Evolutionary conservation across 768 basidiomycete genomes (phyloP).

Genomic region (Phlegmacium glaucopus): DNA sequence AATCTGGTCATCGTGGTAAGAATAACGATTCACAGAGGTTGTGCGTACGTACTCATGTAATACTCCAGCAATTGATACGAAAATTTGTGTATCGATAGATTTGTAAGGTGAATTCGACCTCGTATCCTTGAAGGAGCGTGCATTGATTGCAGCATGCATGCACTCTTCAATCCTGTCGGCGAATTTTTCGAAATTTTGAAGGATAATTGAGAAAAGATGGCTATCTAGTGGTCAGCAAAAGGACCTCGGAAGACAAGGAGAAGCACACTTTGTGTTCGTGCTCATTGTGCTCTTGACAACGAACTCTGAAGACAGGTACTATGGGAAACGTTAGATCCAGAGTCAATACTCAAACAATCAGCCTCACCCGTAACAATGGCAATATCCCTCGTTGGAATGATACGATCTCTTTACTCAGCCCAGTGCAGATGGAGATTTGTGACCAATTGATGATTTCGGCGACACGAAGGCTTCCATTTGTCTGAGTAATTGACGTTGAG

Average conservation of each 20-base stretch:
- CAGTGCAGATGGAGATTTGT: conserved; percentile 35
- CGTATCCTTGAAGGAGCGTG: conserved; percentile 33
- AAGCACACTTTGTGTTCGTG: conserved; percentile 48
- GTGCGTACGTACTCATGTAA: conserved; percentile 45
- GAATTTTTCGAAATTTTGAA: conserved; percentile 44
- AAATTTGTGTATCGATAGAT: conserved; percentile 37
- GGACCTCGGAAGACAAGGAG: neutral
- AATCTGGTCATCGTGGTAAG: conserved; percentile 32
- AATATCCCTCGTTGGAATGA: conserved; percentile 61
- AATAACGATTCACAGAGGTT: conserved; percentile 15
- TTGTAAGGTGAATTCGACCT: conserved; percentile 1
- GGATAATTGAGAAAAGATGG: conserved; percentile 40
- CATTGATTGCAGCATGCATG: conserved; percentile 34
- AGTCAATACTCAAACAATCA: neutral
- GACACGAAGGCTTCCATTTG: conserved; percentile 49
- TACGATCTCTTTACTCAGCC: conserved; percentile 29
- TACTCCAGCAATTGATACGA: conserved; percentile 43
- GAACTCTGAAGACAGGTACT: conserved; percentile 61
- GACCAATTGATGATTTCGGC: conserved; percentile 46
- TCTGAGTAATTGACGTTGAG: conserved; percentile 35
- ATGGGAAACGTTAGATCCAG: neutral
- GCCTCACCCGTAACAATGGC: conserved; percentile 46
- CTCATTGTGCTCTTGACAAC: conserved; percentile 54
- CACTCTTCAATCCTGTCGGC: conserved; percentile 35
- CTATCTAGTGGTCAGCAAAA: conserved; percentile 23